Evolutionary conservation across 495 filamentous ascomycete species (phyloP).

Genomic region (Podospora bellae-mahoneyi): DNA sequence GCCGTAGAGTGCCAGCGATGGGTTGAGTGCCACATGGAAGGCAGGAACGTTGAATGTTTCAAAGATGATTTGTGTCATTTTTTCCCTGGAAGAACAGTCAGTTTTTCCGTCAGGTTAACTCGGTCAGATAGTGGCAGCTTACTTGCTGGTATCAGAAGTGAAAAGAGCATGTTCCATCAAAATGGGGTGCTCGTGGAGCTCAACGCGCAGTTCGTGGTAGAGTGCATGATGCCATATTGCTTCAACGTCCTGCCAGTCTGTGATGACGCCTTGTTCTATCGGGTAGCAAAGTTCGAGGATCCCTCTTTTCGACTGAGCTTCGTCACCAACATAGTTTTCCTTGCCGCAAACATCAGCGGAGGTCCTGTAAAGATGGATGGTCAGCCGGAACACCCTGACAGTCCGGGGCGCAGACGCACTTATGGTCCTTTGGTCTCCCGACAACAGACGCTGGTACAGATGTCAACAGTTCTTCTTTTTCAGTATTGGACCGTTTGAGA

Average conservation of each 20-base stretch:
- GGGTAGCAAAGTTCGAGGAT: constrained; percentile 98
- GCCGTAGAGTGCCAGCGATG: constrained; percentile 96
- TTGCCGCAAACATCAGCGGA: constrained; percentile 99
- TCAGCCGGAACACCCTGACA: constrained; percentile 95
- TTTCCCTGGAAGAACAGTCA: constrained; percentile 58
- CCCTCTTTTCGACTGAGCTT: constrained; percentile 99
- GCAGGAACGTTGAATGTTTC: constrained; percentile 99
- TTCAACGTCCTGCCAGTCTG: constrained; percentile 99
- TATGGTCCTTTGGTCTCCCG: neutral
- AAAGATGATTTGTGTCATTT: constrained; percentile 99
- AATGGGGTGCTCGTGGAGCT: constrained; percentile 99
- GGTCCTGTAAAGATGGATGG: constrained; percentile 94
- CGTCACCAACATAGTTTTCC: constrained; percentile 99
- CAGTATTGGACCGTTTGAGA: constrained; percentile 5
- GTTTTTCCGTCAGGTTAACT: too few species aligned
- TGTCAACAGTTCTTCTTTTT: constrained; percentile 5
- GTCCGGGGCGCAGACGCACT: constrained; percentile 52
- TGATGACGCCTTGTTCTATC: constrained; percentile 99
- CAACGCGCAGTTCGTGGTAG: constrained; percentile 99
- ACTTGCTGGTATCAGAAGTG: constrained; percentile 96
- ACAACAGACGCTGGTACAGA: neutral
- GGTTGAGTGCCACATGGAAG: constrained; percentile 99
- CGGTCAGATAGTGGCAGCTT: too few species aligned
- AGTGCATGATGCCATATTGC: constrained; percentile 99
- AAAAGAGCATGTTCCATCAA: constrained; percentile 98